Percentiles rank a stretch among this genome's conserved stretches.
phyloP scores from a whole-genome alignment of 2,329 filamentous ascomycete species.

The Aspergillus neotritici region DNA sequence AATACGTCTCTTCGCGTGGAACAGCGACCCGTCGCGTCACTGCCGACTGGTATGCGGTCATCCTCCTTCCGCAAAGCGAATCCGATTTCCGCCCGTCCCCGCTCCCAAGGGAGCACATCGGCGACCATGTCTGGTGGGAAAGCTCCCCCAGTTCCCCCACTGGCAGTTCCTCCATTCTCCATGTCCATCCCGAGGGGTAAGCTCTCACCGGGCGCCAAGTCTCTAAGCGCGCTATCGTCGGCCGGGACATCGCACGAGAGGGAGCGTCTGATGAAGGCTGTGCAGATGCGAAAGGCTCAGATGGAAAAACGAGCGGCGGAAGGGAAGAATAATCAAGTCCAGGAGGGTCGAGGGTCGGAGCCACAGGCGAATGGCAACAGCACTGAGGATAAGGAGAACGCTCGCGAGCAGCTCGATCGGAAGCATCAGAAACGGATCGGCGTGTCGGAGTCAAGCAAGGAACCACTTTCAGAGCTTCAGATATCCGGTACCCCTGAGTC shows the following conservation, averaged over 20 bases:
- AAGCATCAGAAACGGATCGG: conserved; percentile 8
- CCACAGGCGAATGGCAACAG: too few relatives aligned
- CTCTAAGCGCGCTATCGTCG: conserved; percentile 42
- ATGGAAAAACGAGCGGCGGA: conserved; percentile 42
- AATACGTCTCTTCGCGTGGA: conserved; percentile 40
- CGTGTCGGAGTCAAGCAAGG: conserved; percentile 11
- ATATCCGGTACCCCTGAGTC: conserved; percentile 1
- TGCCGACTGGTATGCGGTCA: conserved; percentile 74
- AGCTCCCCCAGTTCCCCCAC: conserved; percentile 34
- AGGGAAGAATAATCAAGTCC: conserved; percentile 22
- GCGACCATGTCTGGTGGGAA: conserved; percentile 25
- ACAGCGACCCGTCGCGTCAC: conserved; percentile 67
- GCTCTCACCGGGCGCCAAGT: conserved; percentile 36
- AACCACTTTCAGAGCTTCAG: conserved; percentile 10
- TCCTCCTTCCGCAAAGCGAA: conserved; percentile 48
- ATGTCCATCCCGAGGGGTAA: conserved; percentile 30
- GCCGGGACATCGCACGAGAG: conserved; percentile 79
- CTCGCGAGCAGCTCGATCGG: conserved; percentile 20
- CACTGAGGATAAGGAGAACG: conserved; percentile 23
- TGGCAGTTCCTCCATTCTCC: conserved; percentile 35
- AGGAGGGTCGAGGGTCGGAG: too few relatives aligned
- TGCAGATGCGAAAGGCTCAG: conserved; percentile 83
- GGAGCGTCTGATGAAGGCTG: conserved; percentile 84
- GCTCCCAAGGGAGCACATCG: conserved; percentile 38
- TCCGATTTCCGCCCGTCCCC: conserved; percentile 37